Evolutionary conservation across 2,329 filamentous ascomycete species (phyloP).

Genomic region (Fusarium sublunatum): DNA sequence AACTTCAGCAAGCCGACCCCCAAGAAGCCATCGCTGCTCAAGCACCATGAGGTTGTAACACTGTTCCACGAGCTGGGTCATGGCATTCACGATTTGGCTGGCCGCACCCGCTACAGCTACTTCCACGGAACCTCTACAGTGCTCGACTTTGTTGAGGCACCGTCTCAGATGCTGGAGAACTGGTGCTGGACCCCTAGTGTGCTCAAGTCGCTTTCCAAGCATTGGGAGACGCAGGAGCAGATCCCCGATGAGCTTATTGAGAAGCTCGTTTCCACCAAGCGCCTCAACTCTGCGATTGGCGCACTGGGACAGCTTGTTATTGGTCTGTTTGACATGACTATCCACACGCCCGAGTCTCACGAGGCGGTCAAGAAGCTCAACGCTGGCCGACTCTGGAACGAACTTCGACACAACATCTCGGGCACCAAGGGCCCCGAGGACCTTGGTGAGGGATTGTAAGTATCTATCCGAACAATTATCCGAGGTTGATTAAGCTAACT

Average conservation of each 20-base stretch:
- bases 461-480: constrained; percentile 10
- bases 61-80: constrained; percentile 83
- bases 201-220: constrained; percentile 74
- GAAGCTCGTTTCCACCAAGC: constrained; percentile 79
- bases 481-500: constrained; percentile 43
- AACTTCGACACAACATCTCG: constrained; percentile 75
- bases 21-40: constrained; percentile 80
- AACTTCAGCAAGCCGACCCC: constrained; percentile 85
- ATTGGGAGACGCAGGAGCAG: constrained; percentile 75
- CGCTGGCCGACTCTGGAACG: constrained; percentile 76
- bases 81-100: constrained; percentile 76
- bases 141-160: constrained; percentile 77
- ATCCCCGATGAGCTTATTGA: constrained; percentile 81
- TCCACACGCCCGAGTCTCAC: constrained; percentile 78
- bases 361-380: constrained; percentile 75
- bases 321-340: constrained; percentile 85
- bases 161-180: constrained; percentile 79
- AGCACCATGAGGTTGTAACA: constrained; percentile 85
- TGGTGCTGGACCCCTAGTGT: constrained; percentile 78
- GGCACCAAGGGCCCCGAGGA: constrained; percentile 80
- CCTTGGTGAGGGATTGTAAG: constrained; percentile 66
- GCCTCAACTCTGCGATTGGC: constrained; percentile 83
- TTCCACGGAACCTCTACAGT: constrained; percentile 76
- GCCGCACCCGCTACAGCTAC: constrained; percentile 70
- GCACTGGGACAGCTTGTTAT: constrained; percentile 84